phyloP scores from a whole-genome alignment of 2,329 filamentous ascomycete species.

The Allantophomopsis cytisporea region DNA sequence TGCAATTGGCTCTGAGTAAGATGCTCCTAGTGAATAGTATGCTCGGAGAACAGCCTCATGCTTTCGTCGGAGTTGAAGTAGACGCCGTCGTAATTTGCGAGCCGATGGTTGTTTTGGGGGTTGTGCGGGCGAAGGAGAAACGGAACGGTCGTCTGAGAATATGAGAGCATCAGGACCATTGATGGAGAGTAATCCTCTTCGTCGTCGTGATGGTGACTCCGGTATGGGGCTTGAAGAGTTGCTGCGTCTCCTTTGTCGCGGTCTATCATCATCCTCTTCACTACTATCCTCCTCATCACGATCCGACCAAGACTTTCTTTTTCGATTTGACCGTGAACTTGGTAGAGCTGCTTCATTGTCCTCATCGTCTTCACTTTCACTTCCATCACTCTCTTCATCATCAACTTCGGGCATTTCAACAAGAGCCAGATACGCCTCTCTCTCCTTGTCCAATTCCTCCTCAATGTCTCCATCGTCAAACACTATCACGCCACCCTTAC shows the following conservation, averaged over 20 bases:
- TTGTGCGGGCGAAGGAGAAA: conserved; percentile 40
- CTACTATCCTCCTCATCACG: conserved; percentile 51
- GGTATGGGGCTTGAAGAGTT: conserved; percentile 66
- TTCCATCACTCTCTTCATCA: conserved; percentile 34
- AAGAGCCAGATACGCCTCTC: conserved; percentile 73
- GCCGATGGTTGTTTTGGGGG: conserved; percentile 52
- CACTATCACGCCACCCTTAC: conserved; percentile 79
- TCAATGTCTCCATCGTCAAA: conserved; percentile 95
- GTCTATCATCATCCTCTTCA: conserved; percentile 63
- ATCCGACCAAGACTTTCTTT: conserved; percentile 70
- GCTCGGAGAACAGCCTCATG: conserved; percentile 63
- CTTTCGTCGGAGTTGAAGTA: conserved; percentile 63
- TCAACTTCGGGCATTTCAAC: conserved; percentile 80
- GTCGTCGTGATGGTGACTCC: conserved; percentile 43
- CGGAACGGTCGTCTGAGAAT: conserved; percentile 22
- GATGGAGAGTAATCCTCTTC: conserved; percentile 44
- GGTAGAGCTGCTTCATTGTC: conserved; percentile 33
- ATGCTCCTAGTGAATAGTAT: conserved; percentile 80
- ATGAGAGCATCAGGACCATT: conserved; percentile 29
- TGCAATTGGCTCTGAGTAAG: conserved; percentile 88
- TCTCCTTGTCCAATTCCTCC: conserved; percentile 61
- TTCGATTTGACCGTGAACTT: conserved; percentile 45
- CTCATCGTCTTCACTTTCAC: conserved; percentile 40
- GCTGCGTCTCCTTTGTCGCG: conserved; percentile 69
- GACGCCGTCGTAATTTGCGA: conserved; percentile 54